phyloP scores from a whole-genome alignment of 176 grass and related monocot genomes.

The Carex cristatella region DNA sequence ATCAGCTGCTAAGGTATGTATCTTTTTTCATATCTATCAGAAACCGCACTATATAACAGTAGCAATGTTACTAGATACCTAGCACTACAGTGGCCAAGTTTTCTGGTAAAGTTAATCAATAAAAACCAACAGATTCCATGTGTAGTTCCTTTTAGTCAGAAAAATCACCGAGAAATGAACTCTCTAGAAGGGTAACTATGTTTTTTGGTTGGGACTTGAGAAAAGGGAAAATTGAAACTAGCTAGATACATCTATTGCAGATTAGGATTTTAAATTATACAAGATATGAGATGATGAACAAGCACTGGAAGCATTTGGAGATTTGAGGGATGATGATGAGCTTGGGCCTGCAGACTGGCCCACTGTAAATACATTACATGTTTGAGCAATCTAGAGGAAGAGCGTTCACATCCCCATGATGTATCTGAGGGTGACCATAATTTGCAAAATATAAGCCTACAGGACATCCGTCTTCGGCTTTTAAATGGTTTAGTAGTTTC shows the following conservation, averaged over 20 bases:
- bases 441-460: slow-evolving; percentile 51
- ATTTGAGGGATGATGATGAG: slow-evolving; percentile 91
- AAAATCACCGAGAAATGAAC: not conserved
- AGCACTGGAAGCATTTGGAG: slow-evolving; percentile 76
- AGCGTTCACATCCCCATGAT: slow-evolving; percentile 70
- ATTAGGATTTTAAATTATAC: slow-evolving; percentile 80
- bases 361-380: slow-evolving; percentile 84
- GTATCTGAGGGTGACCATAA: slow-evolving; percentile 36
- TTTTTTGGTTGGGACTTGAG: not conserved
- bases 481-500: slow-evolving; percentile 46
- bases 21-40: not conserved
- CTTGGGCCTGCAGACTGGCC: slow-evolving; percentile 87
- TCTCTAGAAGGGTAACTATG: not conserved
- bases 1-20: slow-evolving; percentile 65
- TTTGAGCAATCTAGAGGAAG: slow-evolving; percentile 67
- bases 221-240: not conserved
- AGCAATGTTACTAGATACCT: not conserved
- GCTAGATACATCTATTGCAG: slow-evolving; percentile 24
- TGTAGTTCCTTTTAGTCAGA: not conserved
- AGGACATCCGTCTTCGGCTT: slow-evolving; percentile 72
- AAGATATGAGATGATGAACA: slow-evolving; percentile 85
- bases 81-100: not conserved
- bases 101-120: not conserved
- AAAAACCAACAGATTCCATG: not conserved
- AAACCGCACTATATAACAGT: not conserved